Percentiles rank a stretch among this genome's conserved stretches.
Evolutionary conservation across 352 stramenopile genomes (phyloP).

Genomic region (Pythium brassicae): DNA sequence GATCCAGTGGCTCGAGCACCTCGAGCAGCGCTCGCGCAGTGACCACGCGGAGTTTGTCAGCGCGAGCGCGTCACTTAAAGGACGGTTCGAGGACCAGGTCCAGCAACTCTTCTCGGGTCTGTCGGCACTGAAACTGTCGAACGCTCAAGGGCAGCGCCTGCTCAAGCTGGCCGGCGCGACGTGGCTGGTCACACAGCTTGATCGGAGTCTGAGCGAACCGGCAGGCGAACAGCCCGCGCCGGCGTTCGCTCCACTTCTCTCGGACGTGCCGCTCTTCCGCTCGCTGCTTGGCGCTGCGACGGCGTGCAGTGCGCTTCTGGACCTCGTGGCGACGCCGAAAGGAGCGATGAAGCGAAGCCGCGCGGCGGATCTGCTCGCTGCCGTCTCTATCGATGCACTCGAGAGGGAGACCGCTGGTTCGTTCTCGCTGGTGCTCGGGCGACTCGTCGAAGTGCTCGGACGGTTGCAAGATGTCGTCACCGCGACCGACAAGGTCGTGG

Average conservation of each 20-base stretch:
- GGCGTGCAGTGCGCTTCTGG: constrained; percentile 23
- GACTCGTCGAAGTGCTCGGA: not conserved
- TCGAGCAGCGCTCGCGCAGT: constrained; percentile 2
- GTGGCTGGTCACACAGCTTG: constrained; percentile 29
- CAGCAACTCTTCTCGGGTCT: constrained; percentile 17
- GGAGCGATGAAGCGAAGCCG: constrained; percentile 47
- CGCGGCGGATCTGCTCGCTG: constrained; percentile 16
- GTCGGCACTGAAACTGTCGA: constrained; percentile 48
- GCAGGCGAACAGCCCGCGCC: not conserved
- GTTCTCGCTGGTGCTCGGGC: not conserved
- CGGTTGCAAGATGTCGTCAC: not conserved
- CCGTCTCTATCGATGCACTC: constrained; percentile 1
- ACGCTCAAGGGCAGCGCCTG: constrained; percentile 47
- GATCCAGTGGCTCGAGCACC: constrained; percentile 2
- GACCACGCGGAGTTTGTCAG: not conserved
- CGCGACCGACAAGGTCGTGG: not conserved
- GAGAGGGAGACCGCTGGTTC: not conserved
- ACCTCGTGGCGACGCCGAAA: constrained; percentile 45
- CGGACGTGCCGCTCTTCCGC: constrained; percentile 14
- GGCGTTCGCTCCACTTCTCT: not conserved
- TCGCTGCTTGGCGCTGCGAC: constrained; percentile 17
- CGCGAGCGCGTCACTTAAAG: not conserved
- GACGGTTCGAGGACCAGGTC: constrained; percentile 5
- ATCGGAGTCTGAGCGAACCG: not conserved
- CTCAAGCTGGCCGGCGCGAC: constrained; percentile 42